These are phyloP conservation scores for Cryphonectria carpinicola DNA, from an alignment of 2,329 filamentous ascomycete genomes.

Conservation along the genomic window DNA sequence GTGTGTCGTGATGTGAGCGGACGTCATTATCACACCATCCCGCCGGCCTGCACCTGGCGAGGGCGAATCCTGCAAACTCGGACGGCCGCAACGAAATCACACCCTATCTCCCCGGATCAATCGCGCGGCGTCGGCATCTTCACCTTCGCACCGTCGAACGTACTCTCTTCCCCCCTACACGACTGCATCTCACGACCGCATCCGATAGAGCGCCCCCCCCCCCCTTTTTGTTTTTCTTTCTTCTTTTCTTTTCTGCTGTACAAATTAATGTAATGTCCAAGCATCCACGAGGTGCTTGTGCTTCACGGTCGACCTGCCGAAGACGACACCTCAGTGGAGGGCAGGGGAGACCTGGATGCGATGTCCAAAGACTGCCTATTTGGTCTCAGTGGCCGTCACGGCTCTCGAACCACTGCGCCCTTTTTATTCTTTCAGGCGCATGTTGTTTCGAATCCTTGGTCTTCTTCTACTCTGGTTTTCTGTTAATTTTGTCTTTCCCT, in stretches of 20 bases:
- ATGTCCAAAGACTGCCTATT: neutral
- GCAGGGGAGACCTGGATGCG: neutral
- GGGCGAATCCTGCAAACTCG: neutral
- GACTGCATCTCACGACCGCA: conserved; percentile 9
- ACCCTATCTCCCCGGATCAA: neutral
- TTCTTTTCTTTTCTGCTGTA: neutral
- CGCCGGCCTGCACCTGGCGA: neutral
- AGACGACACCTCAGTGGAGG: neutral
- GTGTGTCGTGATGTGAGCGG: conserved; percentile 61
- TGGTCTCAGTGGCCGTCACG: neutral
- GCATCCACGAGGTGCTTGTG: conserved; percentile 7
- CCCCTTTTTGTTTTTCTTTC: neutral
- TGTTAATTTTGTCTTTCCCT: neutral
- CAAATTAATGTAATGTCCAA: conserved; percentile 1
- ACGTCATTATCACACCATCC: neutral
- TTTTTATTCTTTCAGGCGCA: neutral
- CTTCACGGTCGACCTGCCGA: conserved; percentile 9
- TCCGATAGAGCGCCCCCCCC: conserved; percentile 13
- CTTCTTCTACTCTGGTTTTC: neutral
- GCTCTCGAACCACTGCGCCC: neutral
- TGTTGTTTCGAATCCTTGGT: neutral
- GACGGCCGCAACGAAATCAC: neutral
- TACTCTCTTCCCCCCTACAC: neutral
- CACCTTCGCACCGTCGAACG: neutral
- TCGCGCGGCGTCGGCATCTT: neutral